These are phyloP conservation scores for Blastobotrys petasosporus DNA, from an alignment of 1,139 yeast genomes.

Conservation along the genomic window DNA sequence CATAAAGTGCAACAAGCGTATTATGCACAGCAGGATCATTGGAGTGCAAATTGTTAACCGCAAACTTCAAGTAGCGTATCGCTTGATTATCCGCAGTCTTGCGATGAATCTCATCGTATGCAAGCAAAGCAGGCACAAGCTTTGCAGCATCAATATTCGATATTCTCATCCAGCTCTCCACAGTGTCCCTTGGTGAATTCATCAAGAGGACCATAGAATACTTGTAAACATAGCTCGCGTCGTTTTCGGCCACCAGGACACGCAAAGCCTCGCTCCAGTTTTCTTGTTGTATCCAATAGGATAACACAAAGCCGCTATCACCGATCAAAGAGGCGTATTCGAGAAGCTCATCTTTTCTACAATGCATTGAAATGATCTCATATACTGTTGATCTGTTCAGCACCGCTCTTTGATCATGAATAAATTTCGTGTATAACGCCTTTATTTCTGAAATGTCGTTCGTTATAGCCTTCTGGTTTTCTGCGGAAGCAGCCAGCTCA, in stretches of 20 bases:
- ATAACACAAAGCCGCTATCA: constrained; percentile 64
- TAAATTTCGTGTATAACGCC: constrained; percentile 39
- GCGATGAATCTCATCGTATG: constrained; percentile 48
- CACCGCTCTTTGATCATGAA: constrained; percentile 42
- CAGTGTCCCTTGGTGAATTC: constrained; percentile 63
- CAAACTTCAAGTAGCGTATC: constrained; percentile 54
- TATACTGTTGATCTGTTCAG: constrained; percentile 65
- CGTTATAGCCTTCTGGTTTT: constrained; percentile 1
- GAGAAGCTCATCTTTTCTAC: constrained; percentile 57
- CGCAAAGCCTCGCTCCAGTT: constrained; percentile 72
- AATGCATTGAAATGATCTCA: constrained; percentile 63
- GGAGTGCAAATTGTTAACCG: constrained; percentile 48
- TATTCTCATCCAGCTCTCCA: constrained; percentile 71
- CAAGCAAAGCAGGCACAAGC: constrained; percentile 69
- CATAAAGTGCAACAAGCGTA: constrained; percentile 64
- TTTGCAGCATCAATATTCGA: constrained; percentile 48
- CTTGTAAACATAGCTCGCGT: constrained; percentile 51
- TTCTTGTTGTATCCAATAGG: constrained; percentile 60
- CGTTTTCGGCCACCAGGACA: constrained; percentile 47
- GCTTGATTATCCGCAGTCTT: constrained; percentile 49
- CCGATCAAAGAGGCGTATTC: constrained; percentile 61
- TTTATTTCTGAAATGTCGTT: constrained; percentile 18
- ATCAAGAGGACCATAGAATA: constrained; percentile 63
- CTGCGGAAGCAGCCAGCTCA: constrained; percentile 21
- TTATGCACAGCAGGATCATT: constrained; percentile 57